Evolutionary conservation across 768 basidiomycete genomes (phyloP), one percentile per base, ranked within the genome.

Genomic region (Hygrophorus russula): DNA sequence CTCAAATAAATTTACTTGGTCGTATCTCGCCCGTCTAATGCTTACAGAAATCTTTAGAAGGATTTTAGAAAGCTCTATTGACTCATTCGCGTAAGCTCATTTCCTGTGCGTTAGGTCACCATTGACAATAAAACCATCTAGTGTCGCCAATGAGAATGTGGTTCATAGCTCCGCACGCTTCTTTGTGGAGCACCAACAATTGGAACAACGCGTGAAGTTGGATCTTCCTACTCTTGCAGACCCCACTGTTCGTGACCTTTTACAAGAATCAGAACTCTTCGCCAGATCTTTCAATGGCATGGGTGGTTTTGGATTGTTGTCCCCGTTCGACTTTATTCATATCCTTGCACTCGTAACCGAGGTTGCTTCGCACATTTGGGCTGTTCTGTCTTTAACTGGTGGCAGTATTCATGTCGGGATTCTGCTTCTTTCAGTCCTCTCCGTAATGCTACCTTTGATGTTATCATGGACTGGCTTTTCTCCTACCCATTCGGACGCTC

Each of bases 201-300:
- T 89, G 60, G 76, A 80, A 51, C 80, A 82, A 51, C 77, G 86
- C 45, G 67, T 89, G 14, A 76, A 74, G 34, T 72, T 88, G 45
- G 86, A 90, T 55, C 69, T 85, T 31, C 86, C 86, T 45, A 83
- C 87, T 7, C 71, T 90, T 41, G 66, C 80, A 43, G 83, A 87
- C 54, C 80, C 86, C 38, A 56, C 66, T 46, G 68, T 82, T 17
- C 79, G 82, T 46, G 84, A 87, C 56, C 73, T 89, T 34, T 68
- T 90, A n/a, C 80, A 84, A 47, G 86, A 90, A 62, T 84, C 87
- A 31, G 87, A 90, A 56, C 70, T 85, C 28, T 90, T 90, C 55
- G 81, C 82, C 34, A 74, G 82, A 46, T 89, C 87, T 9, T 88
- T 89, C 59, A 74, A 70, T 52, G 82, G 82, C 34, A 43, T 38